Evolutionary conservation across 371 early-diverging fungal species (phyloP), one percentile per base, ranked within the genome.

Genomic region (Mortierella sp.): DNA sequence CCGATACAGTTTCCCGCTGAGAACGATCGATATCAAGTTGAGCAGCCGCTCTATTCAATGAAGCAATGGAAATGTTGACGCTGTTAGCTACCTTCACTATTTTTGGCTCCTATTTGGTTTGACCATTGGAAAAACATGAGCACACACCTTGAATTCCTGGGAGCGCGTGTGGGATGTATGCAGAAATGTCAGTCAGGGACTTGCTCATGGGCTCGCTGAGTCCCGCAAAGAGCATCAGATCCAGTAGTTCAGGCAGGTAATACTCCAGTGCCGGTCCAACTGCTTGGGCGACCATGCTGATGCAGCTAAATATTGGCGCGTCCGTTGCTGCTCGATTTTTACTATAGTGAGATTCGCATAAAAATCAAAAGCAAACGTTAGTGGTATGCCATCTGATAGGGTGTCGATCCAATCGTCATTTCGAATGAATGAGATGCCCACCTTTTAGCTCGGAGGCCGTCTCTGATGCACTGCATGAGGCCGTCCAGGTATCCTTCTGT

Each of bases 201-300:
- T 92, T 88, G 22, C 94, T 92, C 69, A 99, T 88, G 24, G 94
- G 89, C 71, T 95, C 94, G 61, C 93, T 95, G 39, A 98, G 88
- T 16, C 98, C 98, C 40, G 92, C 88, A 7, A 91, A 88, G 70
- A 99, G 96, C 94, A 99, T 97, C 43, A 95, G 87, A 71, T 97
- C 97, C 73, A 98, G 85, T 1, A 98, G 81, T 50, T 96, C 96
- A 66, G 94, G 92, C 79, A 98, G 88, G 77, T 97, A 89, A 79
- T 90, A 92, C 0, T 92, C 94, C 68, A 98, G 80, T 1, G 94
- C 92, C 44, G 94, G 96, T 10, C 97, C 98, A 50, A 98, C 94
- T 13, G 98, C 96, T 6, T 87, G 87, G 0, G 98, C 97, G 48
- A 98, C 88, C 92, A 93, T 94, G 65, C 95, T 92, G 66, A 97